These are phyloP conservation scores for Boletus rex-veris DNA, from an alignment of 768 basidiomycete species.

Conservation along the genomic window DNA sequence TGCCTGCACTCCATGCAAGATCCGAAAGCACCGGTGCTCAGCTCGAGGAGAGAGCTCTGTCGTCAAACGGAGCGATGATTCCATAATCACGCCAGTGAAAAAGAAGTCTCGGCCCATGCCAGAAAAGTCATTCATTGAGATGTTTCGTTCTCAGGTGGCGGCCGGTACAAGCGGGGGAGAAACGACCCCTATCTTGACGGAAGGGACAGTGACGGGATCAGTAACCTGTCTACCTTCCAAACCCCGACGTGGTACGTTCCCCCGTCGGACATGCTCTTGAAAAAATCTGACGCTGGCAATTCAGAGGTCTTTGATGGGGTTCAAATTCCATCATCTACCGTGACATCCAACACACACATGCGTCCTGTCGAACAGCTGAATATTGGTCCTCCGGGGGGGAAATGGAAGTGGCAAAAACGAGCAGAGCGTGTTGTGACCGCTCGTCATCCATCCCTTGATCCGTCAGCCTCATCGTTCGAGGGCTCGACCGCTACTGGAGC, in stretches of 20 bases:
- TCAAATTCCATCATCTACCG: background rate
- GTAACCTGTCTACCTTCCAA: background rate
- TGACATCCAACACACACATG: background rate
- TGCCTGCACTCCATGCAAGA: background rate
- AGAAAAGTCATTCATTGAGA: background rate
- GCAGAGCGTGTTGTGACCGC: background rate
- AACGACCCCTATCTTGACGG: background rate
- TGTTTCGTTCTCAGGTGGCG: background rate
- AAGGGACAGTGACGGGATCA: background rate
- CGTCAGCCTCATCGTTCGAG: background rate
- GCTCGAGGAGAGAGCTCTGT: background rate
- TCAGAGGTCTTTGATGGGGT: background rate
- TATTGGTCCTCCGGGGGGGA: background rate
- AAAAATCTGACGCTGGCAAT: no score
- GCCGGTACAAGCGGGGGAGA: background rate
- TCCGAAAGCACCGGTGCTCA: background rate
- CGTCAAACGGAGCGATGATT: no score
- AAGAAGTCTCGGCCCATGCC: background rate
- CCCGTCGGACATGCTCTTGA: no score
- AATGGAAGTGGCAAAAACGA: conserved; percentile 2
- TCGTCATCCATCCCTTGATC: background rate
- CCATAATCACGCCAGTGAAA: background rate
- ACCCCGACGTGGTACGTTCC: background rate
- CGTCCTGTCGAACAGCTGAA: background rate
- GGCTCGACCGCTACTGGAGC: no score